A percentile compares a stretch with the other conserved stretches of the same genome.
Conservation (phyloP, 129 eudicot genomes). For the Daucus carota region DH1_v3.0 NC_030383.2:55699001-55699500, state of each 20-base stretch:
- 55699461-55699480: constrained; percentile 10
- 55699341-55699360: constrained; percentile 4
- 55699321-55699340: constrained; percentile 1
- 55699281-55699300: constrained; percentile 64
- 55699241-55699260: constrained; percentile 81
- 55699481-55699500: constrained; percentile 8
- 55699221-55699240: constrained; percentile 77
- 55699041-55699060: not conserved
- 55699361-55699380: not conserved
- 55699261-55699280: constrained; percentile 62
- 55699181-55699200: constrained; percentile 53
- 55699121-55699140: constrained; percentile 91
- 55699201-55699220: constrained; percentile 51
- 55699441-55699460: constrained; percentile 8
- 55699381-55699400: not conserved
- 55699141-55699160: constrained; percentile 70
- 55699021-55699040: constrained; percentile 2
- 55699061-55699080: constrained; percentile 37
- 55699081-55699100: constrained; percentile 88
- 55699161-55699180: constrained; percentile 56
- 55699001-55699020: constrained; percentile 10
- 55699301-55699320: constrained; percentile 82
- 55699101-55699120: constrained; percentile 67
- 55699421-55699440: not conserved
- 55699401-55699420: constrained; percentile 2